A percentile compares a stretch with the other conserved stretches of the same genome.
phyloP scores from a whole-genome alignment of 2,329 filamentous ascomycete species.

The Diaporthe aspalathi region DNA sequence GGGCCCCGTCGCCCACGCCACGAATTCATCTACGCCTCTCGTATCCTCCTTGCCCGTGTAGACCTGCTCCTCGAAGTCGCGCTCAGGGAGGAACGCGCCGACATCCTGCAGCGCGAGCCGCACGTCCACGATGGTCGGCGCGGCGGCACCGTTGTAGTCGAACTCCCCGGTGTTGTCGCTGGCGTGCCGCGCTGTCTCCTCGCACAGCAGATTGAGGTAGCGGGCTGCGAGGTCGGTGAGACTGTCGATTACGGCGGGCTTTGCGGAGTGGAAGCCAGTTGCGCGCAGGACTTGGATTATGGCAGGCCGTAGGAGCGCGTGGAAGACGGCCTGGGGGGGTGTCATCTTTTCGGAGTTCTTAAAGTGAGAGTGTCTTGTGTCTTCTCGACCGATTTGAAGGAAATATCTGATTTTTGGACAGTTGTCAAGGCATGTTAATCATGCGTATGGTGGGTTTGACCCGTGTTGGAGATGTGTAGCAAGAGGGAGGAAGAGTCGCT shows the following conservation, averaged over 20 bases:
- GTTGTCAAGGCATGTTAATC: not conserved
- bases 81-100: constrained; percentile 78
- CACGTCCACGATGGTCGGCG: constrained; percentile 79
- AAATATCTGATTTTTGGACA: not conserved
- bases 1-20: constrained; percentile 81
- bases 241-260: constrained; percentile 84
- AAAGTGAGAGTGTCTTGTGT: not conserved
- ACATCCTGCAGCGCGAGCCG: constrained; percentile 86
- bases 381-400: not conserved
- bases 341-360: constrained; percentile 52
- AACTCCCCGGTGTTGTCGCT: constrained; percentile 73
- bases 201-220: constrained; percentile 81
- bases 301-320: constrained; percentile 85
- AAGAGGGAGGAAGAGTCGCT: not conserved
- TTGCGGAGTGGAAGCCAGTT: constrained; percentile 87
- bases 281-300: constrained; percentile 93
- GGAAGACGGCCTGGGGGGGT: constrained; percentile 63
- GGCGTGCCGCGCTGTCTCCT: constrained; percentile 78
- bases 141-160: constrained; percentile 66
- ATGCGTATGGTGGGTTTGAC: not conserved
- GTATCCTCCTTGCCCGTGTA: constrained; percentile 79
- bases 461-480: not conserved
- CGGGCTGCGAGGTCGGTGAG: constrained; percentile 87
- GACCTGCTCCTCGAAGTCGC: constrained; percentile 75
- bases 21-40: constrained; percentile 80